Base-by-base conservation (phyloP, 306 rosid genomes). In the Cucurbita ficifolia region DNA sequence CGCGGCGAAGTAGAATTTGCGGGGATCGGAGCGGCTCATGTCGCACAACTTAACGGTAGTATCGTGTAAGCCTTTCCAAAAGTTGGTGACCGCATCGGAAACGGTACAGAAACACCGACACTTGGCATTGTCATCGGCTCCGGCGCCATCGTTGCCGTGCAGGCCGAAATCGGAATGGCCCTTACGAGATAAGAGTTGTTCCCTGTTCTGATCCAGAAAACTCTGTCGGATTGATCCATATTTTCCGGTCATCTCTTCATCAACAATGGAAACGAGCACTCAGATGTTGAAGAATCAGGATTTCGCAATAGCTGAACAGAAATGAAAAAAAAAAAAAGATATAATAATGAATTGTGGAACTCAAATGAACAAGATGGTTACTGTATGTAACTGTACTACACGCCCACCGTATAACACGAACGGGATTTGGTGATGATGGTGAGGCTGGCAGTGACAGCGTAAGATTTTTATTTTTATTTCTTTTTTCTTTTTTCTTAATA, bases 21-120 rank as follows among this genome's bases (percentile, higher is more conserved):
- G 80, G 3, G 92, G 97, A 83, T 95, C 99, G 33, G 96, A 81
- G 2, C 14, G 56, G 1, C 99, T 97, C 96, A 95, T 88, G 53
- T 79, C 58, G 45, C 80, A 86, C 35, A 90, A 51, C 62, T 84
- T 74, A 1, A 7, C 0, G 11, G 63, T 53, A 57, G 67, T 14
- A 0, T 80, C 78, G 10, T 10, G 73, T 2, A 65, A 62, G 1
- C 56, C 63, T 3, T 76, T n/a, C 43, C 75, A 81, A 12, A 84
- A n/a, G 36, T 65, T 58, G 63, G 5, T 6, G 29, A 86, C 6
- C 40, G 79, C 86, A 67, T 84, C 86, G 21, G 87, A 86, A 45
- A 88, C 35, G 6, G 33, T 19, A 52, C 83, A 84, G 75, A 88
- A 82, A 12, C 75, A 43, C 8, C 82, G 63, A 18, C 69, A 64